These are phyloP conservation scores for Saturnispora gosingensis DNA, from an alignment of 805 yeast genomes.

Conservation along the genomic window DNA sequence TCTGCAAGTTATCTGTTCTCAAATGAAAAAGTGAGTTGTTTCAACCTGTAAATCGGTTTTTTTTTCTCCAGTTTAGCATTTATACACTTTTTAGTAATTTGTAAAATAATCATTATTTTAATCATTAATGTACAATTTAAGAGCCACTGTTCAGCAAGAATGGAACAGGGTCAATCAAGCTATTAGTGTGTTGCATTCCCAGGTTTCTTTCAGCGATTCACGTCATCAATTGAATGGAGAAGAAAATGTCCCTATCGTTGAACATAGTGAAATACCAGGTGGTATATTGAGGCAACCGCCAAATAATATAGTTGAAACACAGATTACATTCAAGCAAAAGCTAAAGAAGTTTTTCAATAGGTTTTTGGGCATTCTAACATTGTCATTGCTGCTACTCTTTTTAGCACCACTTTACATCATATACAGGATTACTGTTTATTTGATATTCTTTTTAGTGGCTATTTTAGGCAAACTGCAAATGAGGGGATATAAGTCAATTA, in stretches of 20 bases:
- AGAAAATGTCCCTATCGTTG: background rate
- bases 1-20: conserved; percentile 1
- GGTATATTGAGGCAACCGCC: conserved; percentile 2
- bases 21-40: background rate
- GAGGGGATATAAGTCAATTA: conserved; percentile 16
- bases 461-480: conserved; percentile 17
- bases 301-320: background rate
- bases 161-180: background rate
- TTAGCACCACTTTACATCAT: conserved; percentile 22
- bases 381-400: conserved; percentile 8
- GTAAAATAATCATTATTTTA: background rate
- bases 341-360: background rate
- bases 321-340: background rate
- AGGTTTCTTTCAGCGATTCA: background rate
- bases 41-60: background rate
- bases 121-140: background rate
- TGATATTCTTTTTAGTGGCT: conserved; percentile 19
- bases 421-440: conserved; percentile 15
- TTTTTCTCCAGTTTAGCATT: background rate
- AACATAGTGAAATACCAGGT: conserved; percentile 9
- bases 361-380: background rate
- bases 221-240: background rate
- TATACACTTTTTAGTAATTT: background rate
- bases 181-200: background rate
- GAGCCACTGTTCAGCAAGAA: background rate